These are phyloP conservation scores for Diaporthe vexans DNA, from an alignment of 2,329 filamentous ascomycete species.

Conservation along the genomic window DNA sequence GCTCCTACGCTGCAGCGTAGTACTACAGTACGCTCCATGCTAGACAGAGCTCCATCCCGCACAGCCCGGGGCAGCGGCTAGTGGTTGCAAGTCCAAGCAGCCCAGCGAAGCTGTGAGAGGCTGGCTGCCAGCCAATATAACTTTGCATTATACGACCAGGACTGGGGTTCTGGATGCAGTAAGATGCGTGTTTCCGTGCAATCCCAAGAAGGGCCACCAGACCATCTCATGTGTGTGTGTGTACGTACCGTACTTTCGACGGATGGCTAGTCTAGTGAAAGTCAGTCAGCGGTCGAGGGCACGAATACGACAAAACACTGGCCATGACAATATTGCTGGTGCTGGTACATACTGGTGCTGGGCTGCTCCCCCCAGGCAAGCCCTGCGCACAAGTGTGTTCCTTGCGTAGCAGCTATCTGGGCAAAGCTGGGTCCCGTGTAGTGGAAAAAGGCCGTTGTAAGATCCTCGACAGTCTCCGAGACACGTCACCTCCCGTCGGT, in stretches of 20 bases:
- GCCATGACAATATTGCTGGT: neutral
- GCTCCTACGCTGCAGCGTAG: neutral
- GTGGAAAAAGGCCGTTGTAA: slow-evolving; percentile 9
- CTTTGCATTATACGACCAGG: slow-evolving; percentile 35
- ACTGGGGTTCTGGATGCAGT: slow-evolving; percentile 28
- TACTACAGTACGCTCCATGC: neutral
- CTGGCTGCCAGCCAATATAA: slow-evolving; percentile 26
- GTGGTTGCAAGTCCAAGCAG: slow-evolving; percentile 17
- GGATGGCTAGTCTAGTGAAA: neutral
- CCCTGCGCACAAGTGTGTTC: neutral
- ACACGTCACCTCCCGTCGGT: slow-evolving; percentile 37
- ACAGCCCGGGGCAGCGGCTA: slow-evolving; percentile 18
- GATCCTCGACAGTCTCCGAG: slow-evolving; percentile 6
- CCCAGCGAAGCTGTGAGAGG: slow-evolving; percentile 12
- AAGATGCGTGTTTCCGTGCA: slow-evolving; percentile 31
- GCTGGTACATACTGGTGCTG: neutral
- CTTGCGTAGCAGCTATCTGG: neutral
- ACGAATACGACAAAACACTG: slow-evolving; percentile 8
- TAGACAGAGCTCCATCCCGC: slow-evolving; percentile 15
- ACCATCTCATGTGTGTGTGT: slow-evolving; percentile 9
- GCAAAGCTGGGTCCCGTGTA: neutral
- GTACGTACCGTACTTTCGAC: neutral
- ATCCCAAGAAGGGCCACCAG: slow-evolving; percentile 17
- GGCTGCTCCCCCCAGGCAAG: neutral
- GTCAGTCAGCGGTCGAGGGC: neutral